These are phyloP conservation scores for Pyrenopolyporus hunteri DNA, from an alignment of 495 filamentous ascomycete genomes.

Conservation along the genomic window DNA sequence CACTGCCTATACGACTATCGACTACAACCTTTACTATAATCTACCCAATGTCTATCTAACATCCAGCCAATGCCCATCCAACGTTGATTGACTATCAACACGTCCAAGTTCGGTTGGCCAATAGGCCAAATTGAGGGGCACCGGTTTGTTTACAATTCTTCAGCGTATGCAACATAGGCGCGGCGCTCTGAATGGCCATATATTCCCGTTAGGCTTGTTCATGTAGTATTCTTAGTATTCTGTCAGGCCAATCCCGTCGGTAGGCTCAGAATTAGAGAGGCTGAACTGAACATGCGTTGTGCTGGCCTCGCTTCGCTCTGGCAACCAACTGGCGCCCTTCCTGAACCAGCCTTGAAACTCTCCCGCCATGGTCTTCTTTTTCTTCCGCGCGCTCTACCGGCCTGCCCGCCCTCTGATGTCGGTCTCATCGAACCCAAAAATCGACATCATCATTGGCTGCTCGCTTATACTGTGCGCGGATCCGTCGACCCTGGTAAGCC, in stretches of 20 bases:
- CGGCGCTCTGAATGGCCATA: constrained; percentile 31
- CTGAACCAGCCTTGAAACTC: constrained; percentile 3
- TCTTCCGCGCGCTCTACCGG: neutral
- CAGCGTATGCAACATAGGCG: constrained; percentile 30
- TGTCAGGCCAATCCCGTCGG: constrained; percentile 22
- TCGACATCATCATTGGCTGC: constrained; percentile 28
- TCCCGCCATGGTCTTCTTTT: constrained; percentile 1
- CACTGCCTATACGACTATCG: neutral
- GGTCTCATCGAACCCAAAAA: constrained; percentile 31
- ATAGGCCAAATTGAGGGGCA: constrained; percentile 19
- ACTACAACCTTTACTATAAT: neutral
- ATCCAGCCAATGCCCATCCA: constrained; percentile 39
- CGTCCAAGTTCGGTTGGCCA: constrained; percentile 28
- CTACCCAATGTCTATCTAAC: neutral
- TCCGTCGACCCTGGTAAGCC: constrained; percentile 28
- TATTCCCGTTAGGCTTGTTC: constrained; percentile 25
- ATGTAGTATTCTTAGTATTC: constrained; percentile 28
- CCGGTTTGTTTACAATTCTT: constrained; percentile 38
- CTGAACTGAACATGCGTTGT: constrained; percentile 31
- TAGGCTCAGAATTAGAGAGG: constrained; percentile 27
- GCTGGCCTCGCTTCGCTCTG: constrained; percentile 13
- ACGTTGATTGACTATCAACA: constrained; percentile 22
- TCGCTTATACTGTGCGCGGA: constrained; percentile 28
- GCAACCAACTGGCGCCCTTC: constrained; percentile 25
- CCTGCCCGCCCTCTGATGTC: constrained; percentile 22